Evolutionary conservation across 768 basidiomycete genomes (phyloP).

Genomic region (Serendipita sp.): DNA sequence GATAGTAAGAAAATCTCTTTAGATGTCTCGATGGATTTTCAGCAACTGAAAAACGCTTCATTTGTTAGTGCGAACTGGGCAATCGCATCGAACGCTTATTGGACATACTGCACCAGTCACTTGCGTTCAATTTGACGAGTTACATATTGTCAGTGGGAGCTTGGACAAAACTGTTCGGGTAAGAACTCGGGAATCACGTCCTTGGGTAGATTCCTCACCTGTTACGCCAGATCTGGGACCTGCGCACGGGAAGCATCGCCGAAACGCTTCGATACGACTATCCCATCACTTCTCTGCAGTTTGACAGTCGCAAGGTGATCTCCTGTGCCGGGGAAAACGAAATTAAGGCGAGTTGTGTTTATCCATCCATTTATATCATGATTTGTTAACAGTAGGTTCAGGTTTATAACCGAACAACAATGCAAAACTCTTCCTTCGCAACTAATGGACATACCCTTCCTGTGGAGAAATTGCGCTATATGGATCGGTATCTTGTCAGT

Average conservation of each 20-base stretch:
- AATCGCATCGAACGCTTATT: conserved; percentile 80
- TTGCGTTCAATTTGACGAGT: conserved; percentile 90
- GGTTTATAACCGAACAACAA: conserved; percentile 91
- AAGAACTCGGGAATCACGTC: conserved; percentile 17
- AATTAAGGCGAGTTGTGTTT: conserved; percentile 44
- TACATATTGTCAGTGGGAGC: conserved; percentile 82
- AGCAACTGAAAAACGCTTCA: too few relatives aligned
- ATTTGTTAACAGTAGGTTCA: conserved; percentile 21
- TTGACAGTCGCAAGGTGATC: conserved; percentile 86
- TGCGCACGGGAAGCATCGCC: conserved; percentile 72
- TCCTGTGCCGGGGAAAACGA: conserved; percentile 89
- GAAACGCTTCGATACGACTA: conserved; percentile 87
- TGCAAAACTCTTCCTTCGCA: conserved; percentile 66
- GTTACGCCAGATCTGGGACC: conserved; percentile 73
- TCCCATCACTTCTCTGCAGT: conserved; percentile 81
- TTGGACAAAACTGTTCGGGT: conserved; percentile 87
- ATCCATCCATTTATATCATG: conserved; percentile 1
- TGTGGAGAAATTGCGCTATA: conserved; percentile 77
- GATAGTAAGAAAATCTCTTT: conserved; percentile 93
- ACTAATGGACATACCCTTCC: conserved; percentile 93
- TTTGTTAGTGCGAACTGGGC: conserved; percentile 81
- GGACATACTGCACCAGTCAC: conserved; percentile 92
- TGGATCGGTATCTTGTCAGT: conserved; percentile 87
- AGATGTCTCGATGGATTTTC: too few relatives aligned
- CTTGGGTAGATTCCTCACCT: background rate